Evolutionary conservation across 2,329 filamentous ascomycete genomes (phyloP).

Genomic region (Paracoccidioides brasiliensis): DNA sequence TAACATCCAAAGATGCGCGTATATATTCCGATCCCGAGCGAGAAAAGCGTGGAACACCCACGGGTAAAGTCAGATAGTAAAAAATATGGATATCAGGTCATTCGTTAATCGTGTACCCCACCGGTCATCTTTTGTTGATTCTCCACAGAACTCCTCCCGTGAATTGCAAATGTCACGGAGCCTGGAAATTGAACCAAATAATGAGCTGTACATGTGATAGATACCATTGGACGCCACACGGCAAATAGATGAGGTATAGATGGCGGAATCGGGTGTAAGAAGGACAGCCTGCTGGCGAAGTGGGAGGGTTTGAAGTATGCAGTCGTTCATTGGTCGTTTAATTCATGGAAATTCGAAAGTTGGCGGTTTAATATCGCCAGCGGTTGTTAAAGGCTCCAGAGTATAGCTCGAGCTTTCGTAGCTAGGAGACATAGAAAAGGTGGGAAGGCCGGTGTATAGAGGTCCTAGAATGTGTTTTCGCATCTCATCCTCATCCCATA

Average conservation of each 20-base stretch:
- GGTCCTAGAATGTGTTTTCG: conserved; percentile 16
- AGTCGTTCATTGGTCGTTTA: background rate
- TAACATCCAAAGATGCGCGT: background rate
- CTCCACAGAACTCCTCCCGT: background rate
- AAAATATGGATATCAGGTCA: background rate
- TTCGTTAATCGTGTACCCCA: background rate
- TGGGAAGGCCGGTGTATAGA: conserved; percentile 10
- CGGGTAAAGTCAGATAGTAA: background rate
- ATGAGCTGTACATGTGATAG: background rate
- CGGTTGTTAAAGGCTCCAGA: background rate
- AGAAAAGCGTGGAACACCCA: background rate
- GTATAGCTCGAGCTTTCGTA: background rate
- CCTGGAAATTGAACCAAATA: background rate
- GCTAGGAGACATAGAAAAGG: background rate
- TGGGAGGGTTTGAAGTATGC: too few species aligned
- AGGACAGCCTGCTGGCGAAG: background rate
- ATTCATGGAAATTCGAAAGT: background rate
- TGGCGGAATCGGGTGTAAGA: background rate
- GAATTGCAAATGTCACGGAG: background rate
- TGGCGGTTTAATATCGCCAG: background rate
- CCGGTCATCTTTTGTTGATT: background rate
- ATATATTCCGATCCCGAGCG: background rate
- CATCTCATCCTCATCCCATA: conserved; percentile 20
- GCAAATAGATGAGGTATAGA: background rate
- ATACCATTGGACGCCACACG: background rate